phyloP scores from a whole-genome alignment of 148 eudicot species.

The Heliamphora exappendiculata region DNA sequence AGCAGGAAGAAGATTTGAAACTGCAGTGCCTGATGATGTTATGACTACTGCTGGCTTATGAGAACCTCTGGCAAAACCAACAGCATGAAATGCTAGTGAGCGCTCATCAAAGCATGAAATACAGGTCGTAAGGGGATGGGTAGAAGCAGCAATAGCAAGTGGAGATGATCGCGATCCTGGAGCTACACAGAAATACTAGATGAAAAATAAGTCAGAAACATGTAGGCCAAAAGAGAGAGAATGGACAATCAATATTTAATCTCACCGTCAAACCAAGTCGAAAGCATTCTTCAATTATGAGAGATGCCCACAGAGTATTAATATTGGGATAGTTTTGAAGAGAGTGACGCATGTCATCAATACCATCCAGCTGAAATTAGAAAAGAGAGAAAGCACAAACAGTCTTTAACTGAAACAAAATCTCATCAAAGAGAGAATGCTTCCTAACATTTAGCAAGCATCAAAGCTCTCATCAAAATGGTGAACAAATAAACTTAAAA shows the following conservation, averaged over 20 bases:
- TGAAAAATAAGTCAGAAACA: constrained; percentile 36
- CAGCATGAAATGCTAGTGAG: constrained; percentile 90
- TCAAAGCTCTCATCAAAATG: not conserved
- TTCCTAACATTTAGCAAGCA: not conserved
- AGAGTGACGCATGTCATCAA: constrained; percentile 20
- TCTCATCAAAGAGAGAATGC: not conserved
- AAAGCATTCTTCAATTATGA: constrained; percentile 85
- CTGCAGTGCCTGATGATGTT: constrained; percentile 96
- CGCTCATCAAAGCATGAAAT: constrained; percentile 86
- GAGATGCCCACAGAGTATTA: constrained; percentile 87
- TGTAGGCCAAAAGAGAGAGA: constrained; percentile 7
- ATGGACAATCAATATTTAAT: constrained; percentile 1
- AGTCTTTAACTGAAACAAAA: not conserved
- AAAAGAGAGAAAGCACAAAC: constrained; percentile 17
- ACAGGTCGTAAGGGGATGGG: constrained; percentile 72
- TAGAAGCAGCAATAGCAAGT: constrained; percentile 84
- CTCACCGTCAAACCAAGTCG: constrained; percentile 98
- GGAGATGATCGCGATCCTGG: constrained; percentile 99
- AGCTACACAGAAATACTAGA: constrained; percentile 94
- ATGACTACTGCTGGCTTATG: constrained; percentile 83
- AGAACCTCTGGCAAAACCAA: constrained; percentile 92
- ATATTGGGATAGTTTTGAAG: constrained; percentile 55
- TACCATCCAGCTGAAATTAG: constrained; percentile 31
- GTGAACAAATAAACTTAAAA: not conserved
- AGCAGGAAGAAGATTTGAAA: constrained; percentile 92